Base-by-base conservation (phyloP, 108 stramenopile species). In the Skeletonema grethae region DNA sequence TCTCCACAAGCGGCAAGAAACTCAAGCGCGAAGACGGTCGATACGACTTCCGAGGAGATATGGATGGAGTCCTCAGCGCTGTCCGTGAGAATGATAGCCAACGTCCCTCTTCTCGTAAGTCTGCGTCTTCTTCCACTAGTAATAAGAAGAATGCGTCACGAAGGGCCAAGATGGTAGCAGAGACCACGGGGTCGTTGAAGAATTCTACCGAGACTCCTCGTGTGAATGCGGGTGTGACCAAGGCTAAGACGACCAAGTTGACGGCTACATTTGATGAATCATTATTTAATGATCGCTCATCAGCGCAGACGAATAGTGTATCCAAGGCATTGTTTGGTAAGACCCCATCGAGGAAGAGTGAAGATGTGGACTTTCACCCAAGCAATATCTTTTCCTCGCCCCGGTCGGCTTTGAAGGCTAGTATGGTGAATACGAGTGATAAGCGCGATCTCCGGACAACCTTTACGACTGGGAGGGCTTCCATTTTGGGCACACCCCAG, bases 1-100 rank as follows among this genome's bases (percentile, higher is more conserved):
- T 93, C 41, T 73, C 86, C 28, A 22, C 50, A 5, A 53, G 50
- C 7, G 50, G 50, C n/a, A 53, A 53, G 50, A 53, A 53, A 53
- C 50, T 53, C 50, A 53, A 53, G 7, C 60, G 60, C 5, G 76
- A 78, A 56, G 95, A 96, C 64, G 90, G 90, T 7, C 82, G 93
- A 56, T 96, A 91, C 75, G 92, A 96, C 64, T 92, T 93, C 65
- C 80, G 66, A 70, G 91, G 90, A 30, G 96, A 96, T 61, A 43
- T 96, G 29, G 91, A 94, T 56, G 92, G 88, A 8, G 90, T 92
- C 13, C 73, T 96, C 3, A 67, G 39, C 9, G 93, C 95, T 11
- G 89, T 94, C 15, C 91, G 93, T 31, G 88, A 84, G 22, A 67
- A 56, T 43, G 41, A 43, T 46, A 57, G 61, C 60, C 11, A 16